Conservation (phyloP, 768 basidiomycete species). For the Mycena haematopus region DNA sequence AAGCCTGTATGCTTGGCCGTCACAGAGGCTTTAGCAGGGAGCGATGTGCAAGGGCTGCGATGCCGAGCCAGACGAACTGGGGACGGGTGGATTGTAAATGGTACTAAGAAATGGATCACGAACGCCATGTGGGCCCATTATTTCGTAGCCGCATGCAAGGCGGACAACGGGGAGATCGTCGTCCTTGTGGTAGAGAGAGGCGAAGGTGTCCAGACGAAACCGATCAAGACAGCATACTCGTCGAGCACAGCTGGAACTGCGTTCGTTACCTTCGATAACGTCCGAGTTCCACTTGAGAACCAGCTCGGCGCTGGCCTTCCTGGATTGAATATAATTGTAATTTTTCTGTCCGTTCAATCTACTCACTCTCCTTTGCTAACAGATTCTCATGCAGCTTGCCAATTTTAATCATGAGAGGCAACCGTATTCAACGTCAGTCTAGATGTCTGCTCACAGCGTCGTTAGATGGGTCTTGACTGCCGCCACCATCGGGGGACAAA, state of each 20-base stretch:
- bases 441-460: constrained; percentile 37
- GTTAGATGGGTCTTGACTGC: constrained; percentile 86
- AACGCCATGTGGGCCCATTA: constrained; percentile 15
- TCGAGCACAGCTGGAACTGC: constrained; percentile 79
- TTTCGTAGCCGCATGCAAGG: constrained; percentile 32
- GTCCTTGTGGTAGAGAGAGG: constrained; percentile 85
- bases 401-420: constrained; percentile 16
- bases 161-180: constrained; percentile 67
- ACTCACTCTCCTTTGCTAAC: neutral
- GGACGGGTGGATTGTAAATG: constrained; percentile 88
- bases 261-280: constrained; percentile 78
- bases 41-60: constrained; percentile 77
- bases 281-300: constrained; percentile 84
- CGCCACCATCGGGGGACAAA: constrained; percentile 63
- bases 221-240: constrained; percentile 87
- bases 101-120: constrained; percentile 37
- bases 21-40: constrained; percentile 87
- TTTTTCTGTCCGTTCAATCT: neutral
- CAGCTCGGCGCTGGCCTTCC: constrained; percentile 78
- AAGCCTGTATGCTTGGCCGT: constrained; percentile 88
- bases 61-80: constrained; percentile 78
- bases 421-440: neutral
- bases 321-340: constrained; percentile 41
- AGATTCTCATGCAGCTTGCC: constrained; percentile 38
- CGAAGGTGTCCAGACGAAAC: constrained; percentile 83